Percentiles rank a stretch among this genome's conserved stretches.
phyloP scores from a whole-genome alignment of 345 rosid genomes.

The Sonneratia alba region DNA sequence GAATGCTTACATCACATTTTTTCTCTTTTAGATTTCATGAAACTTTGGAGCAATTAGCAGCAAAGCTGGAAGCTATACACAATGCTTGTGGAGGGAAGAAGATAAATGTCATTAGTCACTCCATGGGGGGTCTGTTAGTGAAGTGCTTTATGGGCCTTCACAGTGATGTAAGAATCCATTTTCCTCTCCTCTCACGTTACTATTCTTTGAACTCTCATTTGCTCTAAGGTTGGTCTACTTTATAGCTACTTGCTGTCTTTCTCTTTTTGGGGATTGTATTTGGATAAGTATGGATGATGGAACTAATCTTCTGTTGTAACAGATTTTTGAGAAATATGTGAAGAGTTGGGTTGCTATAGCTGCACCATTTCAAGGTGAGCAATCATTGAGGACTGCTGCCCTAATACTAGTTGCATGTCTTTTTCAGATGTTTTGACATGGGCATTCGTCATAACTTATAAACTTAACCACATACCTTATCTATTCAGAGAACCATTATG shows the following conservation, averaged over 20 bases:
- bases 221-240: neutral
- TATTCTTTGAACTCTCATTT: constrained; percentile 2
- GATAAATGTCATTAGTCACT: constrained; percentile 79
- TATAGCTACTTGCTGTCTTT: neutral
- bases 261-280: neutral
- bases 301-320: constrained; percentile 7
- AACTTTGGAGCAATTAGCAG: constrained; percentile 57
- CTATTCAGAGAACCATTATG: neutral
- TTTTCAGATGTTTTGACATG: neutral
- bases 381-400: neutral
- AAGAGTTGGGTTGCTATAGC: constrained; percentile 95
- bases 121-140: constrained; percentile 92
- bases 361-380: constrained; percentile 77
- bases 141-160: constrained; percentile 90
- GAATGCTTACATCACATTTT: constrained; percentile 3
- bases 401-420: neutral
- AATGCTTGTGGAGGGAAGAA: constrained; percentile 82
- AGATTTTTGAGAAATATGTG: constrained; percentile 87
- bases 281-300: neutral
- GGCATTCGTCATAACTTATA: neutral
- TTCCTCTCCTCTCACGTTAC: neutral
- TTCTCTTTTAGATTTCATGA: constrained; percentile 52
- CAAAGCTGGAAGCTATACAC: constrained; percentile 55
- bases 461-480: neutral
- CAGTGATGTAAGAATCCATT: constrained; percentile 42